Conservation (phyloP, 2,329 filamentous ascomycete genomes). For the Aspergillus tubingensis region DNA sequence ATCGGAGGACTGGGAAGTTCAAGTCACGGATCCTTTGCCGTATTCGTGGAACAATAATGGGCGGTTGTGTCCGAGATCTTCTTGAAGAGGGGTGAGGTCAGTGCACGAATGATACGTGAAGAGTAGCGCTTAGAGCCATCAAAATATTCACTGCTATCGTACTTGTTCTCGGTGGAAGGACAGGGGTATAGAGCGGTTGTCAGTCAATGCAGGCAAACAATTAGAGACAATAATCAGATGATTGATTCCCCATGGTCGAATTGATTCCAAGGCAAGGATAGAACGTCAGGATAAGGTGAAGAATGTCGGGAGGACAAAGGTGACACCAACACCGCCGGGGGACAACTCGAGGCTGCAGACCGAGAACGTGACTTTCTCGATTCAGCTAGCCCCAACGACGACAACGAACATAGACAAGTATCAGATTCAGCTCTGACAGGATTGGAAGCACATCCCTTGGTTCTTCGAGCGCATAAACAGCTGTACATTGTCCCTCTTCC, state of each 20-base stretch:
- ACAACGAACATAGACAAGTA: background rate
- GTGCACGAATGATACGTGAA: background rate
- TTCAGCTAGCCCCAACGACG: background rate
- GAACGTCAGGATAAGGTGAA: background rate
- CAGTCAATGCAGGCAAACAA: background rate
- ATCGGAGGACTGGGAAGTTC: slow-evolving; percentile 27
- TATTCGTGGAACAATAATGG: slow-evolving; percentile 27
- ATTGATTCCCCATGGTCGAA: too few relatives aligned
- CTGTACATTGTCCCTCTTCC: too few relatives aligned
- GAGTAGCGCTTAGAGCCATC: too few relatives aligned
- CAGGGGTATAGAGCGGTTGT: too few relatives aligned
- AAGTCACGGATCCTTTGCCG: slow-evolving; percentile 17
- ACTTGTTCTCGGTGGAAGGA: too few relatives aligned
- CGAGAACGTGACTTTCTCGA: background rate
- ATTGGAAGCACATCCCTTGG: too few relatives aligned
- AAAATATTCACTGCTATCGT: too few relatives aligned
- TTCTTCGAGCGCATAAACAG: too few relatives aligned
- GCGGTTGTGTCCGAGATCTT: slow-evolving; percentile 15
- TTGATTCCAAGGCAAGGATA: too few relatives aligned
- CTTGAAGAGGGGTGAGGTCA: background rate
- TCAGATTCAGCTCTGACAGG: background rate
- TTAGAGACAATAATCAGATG: too few relatives aligned
- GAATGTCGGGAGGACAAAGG: background rate
- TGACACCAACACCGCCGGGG: background rate
- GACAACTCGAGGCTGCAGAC: background rate